phyloP scores from a whole-genome alignment of 2,329 filamentous ascomycete genomes.

The Thelonectria blattea region DNA sequence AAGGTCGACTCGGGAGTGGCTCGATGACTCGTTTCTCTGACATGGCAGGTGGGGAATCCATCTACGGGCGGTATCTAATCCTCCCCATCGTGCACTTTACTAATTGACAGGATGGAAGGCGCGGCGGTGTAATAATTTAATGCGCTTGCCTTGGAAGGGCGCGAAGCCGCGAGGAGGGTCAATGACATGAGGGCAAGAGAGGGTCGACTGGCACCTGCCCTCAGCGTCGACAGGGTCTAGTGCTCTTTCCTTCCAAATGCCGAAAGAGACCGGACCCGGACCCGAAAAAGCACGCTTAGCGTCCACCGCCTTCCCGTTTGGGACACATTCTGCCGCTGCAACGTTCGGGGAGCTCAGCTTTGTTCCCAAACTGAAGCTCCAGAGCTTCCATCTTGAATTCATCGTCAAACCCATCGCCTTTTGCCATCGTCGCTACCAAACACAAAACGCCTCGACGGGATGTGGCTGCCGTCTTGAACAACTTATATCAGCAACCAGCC shows the following conservation, averaged over 20 bases:
- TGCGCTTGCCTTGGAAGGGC: neutral
- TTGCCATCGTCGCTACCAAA: neutral
- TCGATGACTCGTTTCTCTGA: constrained; percentile 23
- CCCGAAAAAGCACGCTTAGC: neutral
- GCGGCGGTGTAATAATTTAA: neutral
- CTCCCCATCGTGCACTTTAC: constrained; percentile 23
- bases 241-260: neutral
- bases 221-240: neutral
- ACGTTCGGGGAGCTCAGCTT: neutral
- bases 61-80: constrained; percentile 26
- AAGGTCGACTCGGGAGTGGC: neutral
- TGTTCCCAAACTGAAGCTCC: constrained; percentile 21
- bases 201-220: too few relatives aligned
- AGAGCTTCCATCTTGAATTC: constrained; percentile 15
- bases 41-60: constrained; percentile 32
- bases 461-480: constrained; percentile 1
- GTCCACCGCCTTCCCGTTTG: constrained; percentile 33
- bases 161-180: neutral
- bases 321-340: constrained; percentile 17
- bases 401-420: too few relatives aligned
- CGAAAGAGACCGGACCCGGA: neutral
- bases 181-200: neutral
- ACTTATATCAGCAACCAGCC: neutral
- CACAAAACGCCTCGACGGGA: constrained; percentile 1
- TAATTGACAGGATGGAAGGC: constrained; percentile 11